Conservation (phyloP, 768 basidiomycete species). For the Amanita muscaria region DNA sequence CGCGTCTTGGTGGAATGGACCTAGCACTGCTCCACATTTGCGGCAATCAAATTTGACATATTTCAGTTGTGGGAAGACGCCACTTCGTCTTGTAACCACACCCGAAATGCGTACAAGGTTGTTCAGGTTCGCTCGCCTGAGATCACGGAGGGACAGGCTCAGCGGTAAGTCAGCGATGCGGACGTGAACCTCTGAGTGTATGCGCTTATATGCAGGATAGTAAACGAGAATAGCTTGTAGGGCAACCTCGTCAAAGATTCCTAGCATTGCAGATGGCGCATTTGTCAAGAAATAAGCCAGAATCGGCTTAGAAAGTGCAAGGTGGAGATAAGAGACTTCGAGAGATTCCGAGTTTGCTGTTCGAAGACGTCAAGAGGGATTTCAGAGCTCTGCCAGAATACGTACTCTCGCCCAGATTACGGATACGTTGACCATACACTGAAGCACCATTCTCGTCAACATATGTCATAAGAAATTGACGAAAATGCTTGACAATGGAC, state of each 20-base stretch:
- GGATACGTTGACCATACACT: conserved; percentile 92
- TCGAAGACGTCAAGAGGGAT: conserved; percentile 3
- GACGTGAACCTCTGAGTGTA: conserved; percentile 96
- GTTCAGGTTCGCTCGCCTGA: conserved; percentile 87
- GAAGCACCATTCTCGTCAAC: conserved; percentile 87
- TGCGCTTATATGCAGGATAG: conserved; percentile 93
- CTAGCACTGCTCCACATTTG: conserved; percentile 89
- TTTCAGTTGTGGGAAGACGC: conserved; percentile 98
- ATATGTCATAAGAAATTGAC: conserved; percentile 92
- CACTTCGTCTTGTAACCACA: conserved; percentile 90
- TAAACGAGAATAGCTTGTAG: conserved; percentile 90
- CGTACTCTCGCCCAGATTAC: conserved; percentile 87
- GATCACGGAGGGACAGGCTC: conserved; percentile 83
- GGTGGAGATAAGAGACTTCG: conserved; percentile 95
- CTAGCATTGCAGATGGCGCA: conserved; percentile 85
- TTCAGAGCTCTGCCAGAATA: conserved; percentile 16
- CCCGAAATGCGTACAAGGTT: conserved; percentile 92
- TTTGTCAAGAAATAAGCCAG: conserved; percentile 97
- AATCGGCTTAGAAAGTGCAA: conserved; percentile 87
- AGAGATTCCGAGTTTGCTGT: conserved; percentile 94
- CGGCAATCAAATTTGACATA: conserved; percentile 98
- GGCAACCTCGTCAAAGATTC: conserved; percentile 93
- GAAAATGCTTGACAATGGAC: conserved; percentile 88
- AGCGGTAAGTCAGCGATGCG: conserved; percentile 92
- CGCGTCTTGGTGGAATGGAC: conserved; percentile 97